Base-by-base conservation (phyloP, 345 rosid species). In the Fremontodendron californicum region DNA sequence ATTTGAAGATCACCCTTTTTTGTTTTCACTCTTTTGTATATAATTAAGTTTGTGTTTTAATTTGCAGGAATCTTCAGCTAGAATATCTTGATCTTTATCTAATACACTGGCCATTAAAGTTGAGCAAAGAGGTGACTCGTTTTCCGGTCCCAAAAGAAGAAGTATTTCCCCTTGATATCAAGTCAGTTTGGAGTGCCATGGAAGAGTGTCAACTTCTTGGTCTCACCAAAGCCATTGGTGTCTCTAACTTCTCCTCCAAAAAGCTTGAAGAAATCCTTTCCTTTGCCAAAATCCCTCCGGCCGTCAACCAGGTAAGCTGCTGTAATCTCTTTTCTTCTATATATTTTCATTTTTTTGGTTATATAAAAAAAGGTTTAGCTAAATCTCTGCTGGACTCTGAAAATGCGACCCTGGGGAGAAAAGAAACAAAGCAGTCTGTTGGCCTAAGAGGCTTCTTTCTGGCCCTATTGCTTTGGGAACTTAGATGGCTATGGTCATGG, bases 81-180 rank as follows among this genome's bases (percentile, higher is more conserved):
- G 85, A 81, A 31, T 83, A 86, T 25, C 71, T 88, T 42, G 89
- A 88, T 57, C 81, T 82, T 18, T 81, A 88, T 72, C 79, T 85
- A 7, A 79, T 87, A 40, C 88, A 85, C 68, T 84, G 72, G 73
- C 90, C 88, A 0, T 78, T 81, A 39, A 84, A 83, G 33, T 33
- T 86, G 71, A 84, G 45, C 61, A 71, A 71, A 71, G 46, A 71
- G 19, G 19, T 35, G 11, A 51, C 18, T 71, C 61, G 58, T 13
- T 9, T 71, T 10, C 61, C 74, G 1, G 16, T 71, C 4, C 74
- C 74, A 3, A 65, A 75, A 45, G 81, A 82, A 51, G 29, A 73
- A 54, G 60, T 80, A 31, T 60, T 52, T 25, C 75, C 64, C 18
- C 10, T 85, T 19, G 86, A 85, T 70, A 21, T 69, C 9, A 71